Conservation (phyloP, 1,284 basidiomycete species). For the Fistulinella cinereoalba region DNA sequence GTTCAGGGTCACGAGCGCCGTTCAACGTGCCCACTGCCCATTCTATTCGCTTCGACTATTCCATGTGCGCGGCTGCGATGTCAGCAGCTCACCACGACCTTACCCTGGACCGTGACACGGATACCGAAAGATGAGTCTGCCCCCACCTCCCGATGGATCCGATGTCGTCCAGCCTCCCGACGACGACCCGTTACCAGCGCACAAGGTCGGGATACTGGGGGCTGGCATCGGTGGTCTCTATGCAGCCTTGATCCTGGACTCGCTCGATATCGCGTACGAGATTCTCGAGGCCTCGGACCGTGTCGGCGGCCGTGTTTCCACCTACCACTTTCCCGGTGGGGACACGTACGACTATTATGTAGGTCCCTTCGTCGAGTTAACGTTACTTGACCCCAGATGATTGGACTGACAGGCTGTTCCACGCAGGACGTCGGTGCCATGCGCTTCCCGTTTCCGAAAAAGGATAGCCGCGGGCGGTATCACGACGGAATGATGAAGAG, state of each 20-base stretch:
- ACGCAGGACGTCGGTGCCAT: slow-evolving; percentile 36
- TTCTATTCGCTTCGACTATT: no score
- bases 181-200: no score
- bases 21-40: no score
- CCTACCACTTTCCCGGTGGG: slow-evolving; percentile 27
- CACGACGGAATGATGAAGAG: slow-evolving; percentile 31
- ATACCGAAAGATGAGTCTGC: no score
- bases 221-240: slow-evolving; percentile 38
- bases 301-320: slow-evolving; percentile 35
- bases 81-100: no score
- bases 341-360: slow-evolving; percentile 19
- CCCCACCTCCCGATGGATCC: no score
- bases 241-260: slow-evolving; percentile 37
- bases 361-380: neutral
- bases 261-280: slow-evolving; percentile 32
- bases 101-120: no score
- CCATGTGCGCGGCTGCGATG: no score
- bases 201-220: slow-evolving; percentile 17
- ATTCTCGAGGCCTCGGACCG: slow-evolving; percentile 34
- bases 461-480: slow-evolving; percentile 8
- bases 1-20: no score
- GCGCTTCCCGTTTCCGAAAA: slow-evolving; percentile 34
- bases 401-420: neutral
- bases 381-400: neutral
- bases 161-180: no score